Evolutionary conservation across 2,329 filamentous ascomycete species (phyloP), one percentile per base, ranked within the genome.

Genomic region (Pseudodiploospora longispora): DNA sequence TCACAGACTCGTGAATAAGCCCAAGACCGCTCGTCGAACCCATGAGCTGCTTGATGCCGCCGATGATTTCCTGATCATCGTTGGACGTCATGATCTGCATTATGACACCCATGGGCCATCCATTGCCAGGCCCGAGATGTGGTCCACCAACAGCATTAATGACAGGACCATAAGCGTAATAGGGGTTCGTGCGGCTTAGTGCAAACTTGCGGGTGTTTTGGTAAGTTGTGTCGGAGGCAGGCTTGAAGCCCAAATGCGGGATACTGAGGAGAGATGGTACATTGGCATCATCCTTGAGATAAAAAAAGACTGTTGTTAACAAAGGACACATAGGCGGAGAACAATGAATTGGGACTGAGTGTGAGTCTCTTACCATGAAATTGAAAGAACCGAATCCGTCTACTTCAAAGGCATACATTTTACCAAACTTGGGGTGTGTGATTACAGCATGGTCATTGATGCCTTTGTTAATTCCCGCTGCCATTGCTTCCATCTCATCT

Each of bases 61-160:
- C 62, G 34, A 66, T 65, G 47, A 95, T 94, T 69, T 94, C 88
- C 0, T 71, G 70, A 41, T 91, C 85, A 45, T 87, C 75, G 38
- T 87, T 75, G 33, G 76, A 81, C 2, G 88, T 95, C 74, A 91
- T 76, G 31, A 86, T 83, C 59, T 86, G 81, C 46, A 90, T 80
- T 39, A 95, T 80, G 52, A 87, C 72, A 38, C 80, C 85, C 87
- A 95, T 94, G 1, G 89, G 88, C 89, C 89, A 95, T 10, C 86
- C 87, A 58, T 83, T 82, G 47, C 82, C 75, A 2, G 88, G 75
- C 0, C 74, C 71, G 6, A 69, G 61, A 52, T 78, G 74, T 27
- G 74, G 74, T 0, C 74, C 73, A 9, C 75, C 75, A 1, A 72
- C 68, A 29, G 69, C 68, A 49, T 68, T 74, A 49, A 78, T 61